These are phyloP conservation scores for Trametes sp. DNA, from an alignment of 1,284 basidiomycete genomes.

Conservation along the genomic window DNA sequence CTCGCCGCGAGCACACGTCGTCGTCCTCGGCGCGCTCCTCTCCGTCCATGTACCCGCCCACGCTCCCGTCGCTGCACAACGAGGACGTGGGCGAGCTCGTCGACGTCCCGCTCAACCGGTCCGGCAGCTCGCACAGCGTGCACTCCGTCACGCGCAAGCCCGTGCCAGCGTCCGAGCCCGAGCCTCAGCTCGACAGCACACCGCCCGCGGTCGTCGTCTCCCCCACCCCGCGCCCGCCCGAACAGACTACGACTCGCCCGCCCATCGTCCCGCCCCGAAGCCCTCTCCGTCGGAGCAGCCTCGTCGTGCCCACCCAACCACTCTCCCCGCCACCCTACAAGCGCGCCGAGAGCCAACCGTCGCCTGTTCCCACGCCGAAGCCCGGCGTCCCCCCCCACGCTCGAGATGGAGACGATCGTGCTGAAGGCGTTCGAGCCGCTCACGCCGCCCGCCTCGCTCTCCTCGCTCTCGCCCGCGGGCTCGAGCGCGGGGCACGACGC, in stretches of 20 bases:
- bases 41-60: slow-evolving; percentile 66
- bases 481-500: slow-evolving; percentile 26
- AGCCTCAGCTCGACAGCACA: slow-evolving; percentile 13
- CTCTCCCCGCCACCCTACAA: slow-evolving; percentile 21
- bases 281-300: slow-evolving; percentile 43
- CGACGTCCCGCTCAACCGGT: slow-evolving; percentile 23
- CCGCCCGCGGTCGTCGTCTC: slow-evolving; percentile 5
- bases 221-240: slow-evolving; percentile 46
- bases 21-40: slow-evolving; percentile 51
- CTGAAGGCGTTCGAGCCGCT: slow-evolving; percentile 42
- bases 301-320: slow-evolving; percentile 29
- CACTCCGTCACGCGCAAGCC: slow-evolving; percentile 30
- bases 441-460: slow-evolving; percentile 52
- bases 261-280: slow-evolving; percentile 47
- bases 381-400: background rate
- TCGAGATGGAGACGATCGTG: slow-evolving; percentile 10
- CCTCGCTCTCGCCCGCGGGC: slow-evolving; percentile 40
- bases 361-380: background rate
- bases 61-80: slow-evolving; percentile 43
- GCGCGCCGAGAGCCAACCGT: slow-evolving; percentile 12
- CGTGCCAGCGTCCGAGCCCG: slow-evolving; percentile 20
- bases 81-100: slow-evolving; percentile 41
- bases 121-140: slow-evolving; percentile 15
- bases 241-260: slow-evolving; percentile 17
- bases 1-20: slow-evolving; percentile 29